phyloP scores from a whole-genome alignment of 2,329 filamentous ascomycete species.

The Fusarium hainanense region DNA sequence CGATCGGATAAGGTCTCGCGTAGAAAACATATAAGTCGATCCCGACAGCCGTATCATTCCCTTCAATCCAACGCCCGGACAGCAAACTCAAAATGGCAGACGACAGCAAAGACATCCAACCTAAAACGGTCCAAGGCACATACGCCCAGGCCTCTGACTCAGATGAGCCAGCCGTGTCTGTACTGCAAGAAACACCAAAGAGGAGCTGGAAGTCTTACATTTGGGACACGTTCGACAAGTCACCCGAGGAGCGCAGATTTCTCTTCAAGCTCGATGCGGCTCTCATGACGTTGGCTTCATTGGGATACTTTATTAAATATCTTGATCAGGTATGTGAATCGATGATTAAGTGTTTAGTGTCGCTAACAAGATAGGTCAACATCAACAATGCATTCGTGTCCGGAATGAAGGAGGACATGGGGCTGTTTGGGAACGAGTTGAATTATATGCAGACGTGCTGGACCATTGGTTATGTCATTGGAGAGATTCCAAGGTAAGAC shows the following conservation, averaged over 20 bases:
- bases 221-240: constrained; percentile 61
- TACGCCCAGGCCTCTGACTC: constrained; percentile 5
- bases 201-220: constrained; percentile 57
- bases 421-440: constrained; percentile 56
- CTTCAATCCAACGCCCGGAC: too few relatives aligned
- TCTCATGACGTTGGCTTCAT: constrained; percentile 51
- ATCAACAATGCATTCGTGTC: constrained; percentile 49
- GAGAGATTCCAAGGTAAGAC: constrained; percentile 50
- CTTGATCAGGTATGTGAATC: constrained; percentile 47
- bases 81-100: neutral
- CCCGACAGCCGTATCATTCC: accelerated
- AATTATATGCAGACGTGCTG: constrained; percentile 66
- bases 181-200: constrained; percentile 23
- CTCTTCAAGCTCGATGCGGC: constrained; percentile 58
- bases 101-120: neutral
- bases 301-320: constrained; percentile 55
- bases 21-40: constrained; percentile 2
- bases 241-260: constrained; percentile 55
- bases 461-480: constrained; percentile 69
- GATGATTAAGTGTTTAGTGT: neutral
- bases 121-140: neutral
- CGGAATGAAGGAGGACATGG: constrained; percentile 63
- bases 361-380: constrained; percentile 26
- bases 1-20: neutral
- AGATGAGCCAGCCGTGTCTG: neutral